A percentile compares a stretch with the other conserved stretches of the same genome.
Evolutionary conservation across 1,284 basidiomycete genomes (phyloP).

Genomic region (Salmacisia buchloeana): DNA sequence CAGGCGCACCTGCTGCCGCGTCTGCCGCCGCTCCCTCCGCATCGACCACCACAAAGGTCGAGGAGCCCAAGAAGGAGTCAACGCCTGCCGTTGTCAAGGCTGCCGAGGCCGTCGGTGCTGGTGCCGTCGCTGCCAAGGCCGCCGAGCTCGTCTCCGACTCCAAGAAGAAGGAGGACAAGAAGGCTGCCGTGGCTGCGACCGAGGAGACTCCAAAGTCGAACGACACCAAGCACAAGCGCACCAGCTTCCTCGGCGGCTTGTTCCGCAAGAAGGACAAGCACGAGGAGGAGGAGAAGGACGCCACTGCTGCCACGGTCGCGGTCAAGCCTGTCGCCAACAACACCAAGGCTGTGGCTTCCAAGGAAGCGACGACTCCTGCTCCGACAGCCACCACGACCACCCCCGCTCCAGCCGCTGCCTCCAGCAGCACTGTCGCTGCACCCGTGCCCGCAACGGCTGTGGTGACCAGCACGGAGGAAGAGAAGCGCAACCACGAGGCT

Average conservation of each 20-base stretch:
- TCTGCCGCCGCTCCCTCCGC: background rate
- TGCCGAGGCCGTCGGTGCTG: conserved; percentile 1
- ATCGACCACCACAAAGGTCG: background rate
- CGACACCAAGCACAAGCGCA: background rate
- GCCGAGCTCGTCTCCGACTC: background rate
- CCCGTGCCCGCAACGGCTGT: background rate
- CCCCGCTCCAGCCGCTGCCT: background rate
- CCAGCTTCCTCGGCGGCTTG: background rate
- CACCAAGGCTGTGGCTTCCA: no score
- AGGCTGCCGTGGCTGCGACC: background rate
- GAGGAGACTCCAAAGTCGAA: background rate
- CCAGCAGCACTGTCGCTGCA: background rate
- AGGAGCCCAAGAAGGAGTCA: background rate
- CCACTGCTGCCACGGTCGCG: background rate
- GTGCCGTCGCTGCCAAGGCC: background rate
- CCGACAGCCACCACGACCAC: background rate
- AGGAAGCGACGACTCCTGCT: background rate
- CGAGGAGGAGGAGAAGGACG: background rate
- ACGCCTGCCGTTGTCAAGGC: background rate
- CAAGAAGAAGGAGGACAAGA: background rate
- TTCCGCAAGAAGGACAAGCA: conserved; percentile 5
- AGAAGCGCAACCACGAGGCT: conserved; percentile 6
- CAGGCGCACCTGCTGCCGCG: background rate
- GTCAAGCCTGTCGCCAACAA: no score
- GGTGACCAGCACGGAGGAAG: background rate